Percentiles rank a stretch among this genome's conserved stretches.
phyloP scores from a whole-genome alignment of 2,329 filamentous ascomycete species.

The Lizonia empirigonia region DNA sequence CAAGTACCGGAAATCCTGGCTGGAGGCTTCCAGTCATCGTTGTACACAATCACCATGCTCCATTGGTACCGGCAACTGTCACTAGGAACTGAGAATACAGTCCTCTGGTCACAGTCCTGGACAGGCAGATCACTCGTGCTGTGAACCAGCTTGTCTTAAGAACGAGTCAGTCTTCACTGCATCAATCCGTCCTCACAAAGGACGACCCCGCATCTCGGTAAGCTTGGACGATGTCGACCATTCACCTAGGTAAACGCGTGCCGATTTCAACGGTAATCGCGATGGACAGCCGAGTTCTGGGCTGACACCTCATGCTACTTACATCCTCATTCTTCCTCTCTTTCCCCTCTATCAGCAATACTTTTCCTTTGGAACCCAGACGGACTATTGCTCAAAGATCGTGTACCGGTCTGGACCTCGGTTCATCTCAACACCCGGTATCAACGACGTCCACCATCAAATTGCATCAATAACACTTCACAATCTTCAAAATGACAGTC shows the following conservation, averaged over 20 bases:
- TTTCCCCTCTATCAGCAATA: neutral
- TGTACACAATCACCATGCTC: too few species aligned
- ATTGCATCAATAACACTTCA: neutral
- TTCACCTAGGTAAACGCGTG: constrained; percentile 5
- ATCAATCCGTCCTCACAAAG: neutral
- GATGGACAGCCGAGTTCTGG: neutral
- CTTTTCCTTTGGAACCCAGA: neutral
- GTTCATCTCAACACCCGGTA: neutral
- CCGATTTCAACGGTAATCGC: neutral
- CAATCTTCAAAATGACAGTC: constrained; percentile 26
- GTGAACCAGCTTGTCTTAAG: neutral
- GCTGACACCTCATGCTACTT: neutral
- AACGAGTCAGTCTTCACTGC: constrained; percentile 2
- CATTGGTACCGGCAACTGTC: neutral
- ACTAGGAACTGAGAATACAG: neutral
- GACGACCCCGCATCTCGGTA: constrained; percentile 26
- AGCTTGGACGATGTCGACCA: constrained; percentile 7
- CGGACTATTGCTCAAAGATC: neutral
- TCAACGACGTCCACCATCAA: neutral
- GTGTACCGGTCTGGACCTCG: neutral
- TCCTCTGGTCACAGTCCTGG: neutral
- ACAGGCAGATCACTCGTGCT: neutral
- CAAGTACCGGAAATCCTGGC: too few species aligned
- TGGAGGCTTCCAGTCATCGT: too few species aligned
- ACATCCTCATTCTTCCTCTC: neutral